phyloP scores from a whole-genome alignment of 345 rosid species.

The Brassica carinata region DNA sequence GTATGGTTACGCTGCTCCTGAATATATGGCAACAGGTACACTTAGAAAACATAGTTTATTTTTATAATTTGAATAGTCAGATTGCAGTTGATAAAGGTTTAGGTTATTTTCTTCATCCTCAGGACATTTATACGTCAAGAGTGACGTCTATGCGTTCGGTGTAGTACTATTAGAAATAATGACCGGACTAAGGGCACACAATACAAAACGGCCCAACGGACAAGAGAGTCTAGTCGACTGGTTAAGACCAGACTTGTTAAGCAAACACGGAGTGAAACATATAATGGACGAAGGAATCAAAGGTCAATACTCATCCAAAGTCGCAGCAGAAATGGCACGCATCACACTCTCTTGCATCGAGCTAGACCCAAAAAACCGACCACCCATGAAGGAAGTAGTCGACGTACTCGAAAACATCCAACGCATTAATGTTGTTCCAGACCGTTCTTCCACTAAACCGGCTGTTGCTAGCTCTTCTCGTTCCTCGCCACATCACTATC shows the following conservation, averaged over 20 bases:
- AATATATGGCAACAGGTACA: slow-evolving; percentile 68
- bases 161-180: slow-evolving; percentile 72
- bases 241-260: slow-evolving; percentile 50
- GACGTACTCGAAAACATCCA: slow-evolving; percentile 33
- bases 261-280: slow-evolving; percentile 49
- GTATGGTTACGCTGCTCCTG: slow-evolving; percentile 63
- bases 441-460: slow-evolving; percentile 10
- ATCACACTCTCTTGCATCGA: slow-evolving; percentile 54
- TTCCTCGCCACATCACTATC: slow-evolving; percentile 19
- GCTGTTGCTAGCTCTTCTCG: neutral
- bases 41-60: neutral
- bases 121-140: slow-evolving; percentile 82
- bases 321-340: slow-evolving; percentile 46
- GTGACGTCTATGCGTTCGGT: slow-evolving; percentile 80
- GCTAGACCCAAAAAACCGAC: slow-evolving; percentile 59
- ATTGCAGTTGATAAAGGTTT: neutral
- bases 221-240: slow-evolving; percentile 61
- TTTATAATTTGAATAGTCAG: neutral
- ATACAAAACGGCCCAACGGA: slow-evolving; percentile 49
- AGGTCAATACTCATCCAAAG: slow-evolving; percentile 51
- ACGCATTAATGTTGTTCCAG: slow-evolving; percentile 8
- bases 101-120: neutral
- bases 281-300: slow-evolving; percentile 68
- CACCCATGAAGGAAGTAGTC: slow-evolving; percentile 66
- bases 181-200: slow-evolving; percentile 62